phyloP scores from a whole-genome alignment of 116 monocot species.

The Thalassia testudinum region DNA sequence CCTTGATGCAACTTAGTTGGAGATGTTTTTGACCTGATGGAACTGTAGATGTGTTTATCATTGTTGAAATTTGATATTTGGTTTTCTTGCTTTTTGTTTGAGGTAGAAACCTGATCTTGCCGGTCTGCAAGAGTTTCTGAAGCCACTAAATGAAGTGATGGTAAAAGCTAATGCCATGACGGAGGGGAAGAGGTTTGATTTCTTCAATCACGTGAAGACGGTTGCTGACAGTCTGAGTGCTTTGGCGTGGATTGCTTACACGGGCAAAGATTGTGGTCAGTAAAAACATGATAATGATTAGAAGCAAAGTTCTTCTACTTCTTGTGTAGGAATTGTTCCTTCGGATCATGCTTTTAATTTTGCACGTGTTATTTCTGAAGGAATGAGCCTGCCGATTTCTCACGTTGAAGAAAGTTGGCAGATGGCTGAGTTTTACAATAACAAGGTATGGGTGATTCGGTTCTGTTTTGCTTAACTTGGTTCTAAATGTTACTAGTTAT shows the following conservation, averaged over 20 bases:
- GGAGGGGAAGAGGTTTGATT: conserved; percentile 73
- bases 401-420: conserved; percentile 99
- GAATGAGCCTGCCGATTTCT: conserved; percentile 84
- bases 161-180: conserved; percentile 70
- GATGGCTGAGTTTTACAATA: conserved; percentile 98
- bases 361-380: conserved; percentile 15
- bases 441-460: conserved; percentile 42
- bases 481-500: no score
- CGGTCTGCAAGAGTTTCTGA: conserved; percentile 57
- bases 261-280: conserved; percentile 90
- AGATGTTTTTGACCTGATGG: no score
- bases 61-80: no score
- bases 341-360: background rate
- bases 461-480: no score
- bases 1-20: no score
- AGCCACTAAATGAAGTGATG: conserved; percentile 82
- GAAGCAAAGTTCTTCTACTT: background rate
- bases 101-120: conserved; percentile 65
- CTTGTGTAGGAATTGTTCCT: background rate
- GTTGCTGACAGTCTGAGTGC: conserved; percentile 80
- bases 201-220: conserved; percentile 85
- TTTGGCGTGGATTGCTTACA: conserved; percentile 84
- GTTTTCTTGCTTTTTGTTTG: no score
- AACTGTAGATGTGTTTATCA: no score
- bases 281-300: background rate